phyloP scores from a whole-genome alignment of 2,329 filamentous ascomycete genomes.

The Stachybotrys chlorohalonatus region DNA sequence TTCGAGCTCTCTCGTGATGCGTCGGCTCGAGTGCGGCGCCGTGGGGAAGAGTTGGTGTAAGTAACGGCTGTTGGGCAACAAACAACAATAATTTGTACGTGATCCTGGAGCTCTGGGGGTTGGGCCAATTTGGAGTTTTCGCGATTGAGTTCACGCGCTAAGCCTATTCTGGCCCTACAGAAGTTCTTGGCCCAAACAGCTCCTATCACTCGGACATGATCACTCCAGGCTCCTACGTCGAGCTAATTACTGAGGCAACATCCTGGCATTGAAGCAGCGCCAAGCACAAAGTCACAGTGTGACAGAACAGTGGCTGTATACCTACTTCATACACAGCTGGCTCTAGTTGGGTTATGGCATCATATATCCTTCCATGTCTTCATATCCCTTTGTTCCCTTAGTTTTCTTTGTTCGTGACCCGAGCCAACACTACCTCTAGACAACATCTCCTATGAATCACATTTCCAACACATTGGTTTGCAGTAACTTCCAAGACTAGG shows the following conservation, averaged over 20 bases:
- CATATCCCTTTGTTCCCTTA: neutral
- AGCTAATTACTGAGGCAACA: no score
- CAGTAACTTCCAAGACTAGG: neutral
- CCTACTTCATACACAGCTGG: no score
- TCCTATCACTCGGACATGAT: no score
- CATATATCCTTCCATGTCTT: no score
- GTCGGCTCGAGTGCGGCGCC: slow-evolving; percentile 4
- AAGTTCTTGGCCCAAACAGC: no score
- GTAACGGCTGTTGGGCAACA: slow-evolving; percentile 6
- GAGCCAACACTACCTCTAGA: neutral
- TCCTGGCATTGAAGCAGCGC: no score
- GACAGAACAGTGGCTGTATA: no score
- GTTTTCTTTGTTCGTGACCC: neutral
- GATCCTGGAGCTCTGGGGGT: slow-evolving; percentile 19
- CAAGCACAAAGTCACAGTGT: no score
- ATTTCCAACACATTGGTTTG: no score
- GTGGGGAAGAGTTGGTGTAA: slow-evolving; percentile 3
- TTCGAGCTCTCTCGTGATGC: slow-evolving; percentile 3
- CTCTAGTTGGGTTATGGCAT: no score
- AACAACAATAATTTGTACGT: slow-evolving; percentile 16
- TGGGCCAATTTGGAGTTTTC: slow-evolving; percentile 27
- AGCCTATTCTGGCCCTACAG: slow-evolving; percentile 7
- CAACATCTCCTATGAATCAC: no score
- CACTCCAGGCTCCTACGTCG: no score
- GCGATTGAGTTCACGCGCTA: slow-evolving; percentile 22